Percentiles rank a stretch among this genome's conserved stretches.
Conservation (phyloP, 148 eudicot genomes). For the Arctostaphylos glauca region DNA sequence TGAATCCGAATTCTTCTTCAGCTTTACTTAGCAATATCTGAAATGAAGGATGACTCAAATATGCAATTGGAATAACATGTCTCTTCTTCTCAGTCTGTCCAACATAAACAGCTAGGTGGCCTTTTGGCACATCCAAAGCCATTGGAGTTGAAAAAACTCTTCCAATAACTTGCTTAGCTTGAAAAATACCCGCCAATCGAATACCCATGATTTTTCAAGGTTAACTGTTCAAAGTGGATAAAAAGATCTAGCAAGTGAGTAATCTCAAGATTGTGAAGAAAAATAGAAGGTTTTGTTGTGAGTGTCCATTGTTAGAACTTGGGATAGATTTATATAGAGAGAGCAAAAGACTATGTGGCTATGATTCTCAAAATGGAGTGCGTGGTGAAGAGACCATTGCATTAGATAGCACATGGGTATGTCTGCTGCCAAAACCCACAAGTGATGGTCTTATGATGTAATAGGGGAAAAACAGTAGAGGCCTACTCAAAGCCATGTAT, state of each 20-base stretch:
- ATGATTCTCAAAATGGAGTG: background rate
- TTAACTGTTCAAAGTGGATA: background rate
- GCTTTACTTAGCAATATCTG: slow-evolving; percentile 25
- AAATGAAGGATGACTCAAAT: slow-evolving; percentile 24
- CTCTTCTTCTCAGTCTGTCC: slow-evolving; percentile 31
- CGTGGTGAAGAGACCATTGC: background rate
- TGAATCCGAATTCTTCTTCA: slow-evolving; percentile 48
- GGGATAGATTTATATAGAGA: background rate
- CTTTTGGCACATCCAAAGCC: slow-evolving; percentile 41
- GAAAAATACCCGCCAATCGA: slow-evolving; percentile 15
- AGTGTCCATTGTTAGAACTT: background rate
- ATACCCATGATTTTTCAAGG: slow-evolving; percentile 11
- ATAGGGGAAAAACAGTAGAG: background rate
- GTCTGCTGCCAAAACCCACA: background rate
- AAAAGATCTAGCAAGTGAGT: background rate
- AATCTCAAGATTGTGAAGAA: background rate
- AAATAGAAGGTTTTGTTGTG: background rate
- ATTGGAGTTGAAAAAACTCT: background rate
- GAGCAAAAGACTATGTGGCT: background rate
- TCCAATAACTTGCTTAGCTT: background rate
- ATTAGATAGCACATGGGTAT: background rate
- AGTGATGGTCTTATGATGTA: background rate
- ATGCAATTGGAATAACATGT: slow-evolving; percentile 24
- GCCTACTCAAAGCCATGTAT: background rate
- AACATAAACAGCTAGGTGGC: slow-evolving; percentile 51